These are phyloP conservation scores for Breviolum minutum DNA, from an alignment of 73 alveolate genomes.

Conservation along the genomic window DNA sequence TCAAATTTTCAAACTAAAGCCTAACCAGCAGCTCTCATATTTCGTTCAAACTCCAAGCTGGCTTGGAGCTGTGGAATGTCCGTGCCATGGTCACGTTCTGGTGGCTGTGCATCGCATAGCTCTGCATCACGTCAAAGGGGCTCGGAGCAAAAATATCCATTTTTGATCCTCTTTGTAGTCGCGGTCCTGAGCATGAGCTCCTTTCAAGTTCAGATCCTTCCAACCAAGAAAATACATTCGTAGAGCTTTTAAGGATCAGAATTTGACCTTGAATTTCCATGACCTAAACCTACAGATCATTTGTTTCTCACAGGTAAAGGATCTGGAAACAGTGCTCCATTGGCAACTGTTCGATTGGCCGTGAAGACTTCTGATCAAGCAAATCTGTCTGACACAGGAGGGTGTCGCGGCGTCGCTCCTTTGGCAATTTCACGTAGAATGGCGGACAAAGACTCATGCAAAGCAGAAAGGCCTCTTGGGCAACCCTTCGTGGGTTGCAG, in stretches of 20 bases:
- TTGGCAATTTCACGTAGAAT: constrained; percentile 13
- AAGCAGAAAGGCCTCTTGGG: constrained; percentile 47
- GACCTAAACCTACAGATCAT: too few species aligned
- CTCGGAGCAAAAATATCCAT: too few species aligned
- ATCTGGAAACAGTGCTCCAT: constrained; percentile 87
- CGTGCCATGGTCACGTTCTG: too few species aligned
- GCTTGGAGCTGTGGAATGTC: too few species aligned
- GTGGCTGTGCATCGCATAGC: too few species aligned
- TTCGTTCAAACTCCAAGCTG: too few species aligned
- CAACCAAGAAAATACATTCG: not conserved
- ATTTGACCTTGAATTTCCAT: too few species aligned
- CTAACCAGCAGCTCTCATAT: too few species aligned
- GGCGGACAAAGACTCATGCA: constrained; percentile 3
- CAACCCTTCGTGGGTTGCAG: constrained; percentile 27
- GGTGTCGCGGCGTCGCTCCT: not conserved
- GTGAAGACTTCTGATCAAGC: constrained; percentile 9
- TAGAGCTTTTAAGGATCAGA: not conserved
- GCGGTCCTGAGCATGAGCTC: constrained; percentile 58
- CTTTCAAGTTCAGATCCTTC: constrained; percentile 24
- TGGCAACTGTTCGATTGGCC: constrained; percentile 91
- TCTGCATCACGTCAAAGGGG: too few species aligned
- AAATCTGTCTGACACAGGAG: not conserved
- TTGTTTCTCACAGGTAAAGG: not conserved
- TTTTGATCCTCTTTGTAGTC: not conserved
- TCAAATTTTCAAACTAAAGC: too few species aligned